Conservation (phyloP, 2,329 filamentous ascomycete genomes). For the Chlorencoelia australis region DNA sequence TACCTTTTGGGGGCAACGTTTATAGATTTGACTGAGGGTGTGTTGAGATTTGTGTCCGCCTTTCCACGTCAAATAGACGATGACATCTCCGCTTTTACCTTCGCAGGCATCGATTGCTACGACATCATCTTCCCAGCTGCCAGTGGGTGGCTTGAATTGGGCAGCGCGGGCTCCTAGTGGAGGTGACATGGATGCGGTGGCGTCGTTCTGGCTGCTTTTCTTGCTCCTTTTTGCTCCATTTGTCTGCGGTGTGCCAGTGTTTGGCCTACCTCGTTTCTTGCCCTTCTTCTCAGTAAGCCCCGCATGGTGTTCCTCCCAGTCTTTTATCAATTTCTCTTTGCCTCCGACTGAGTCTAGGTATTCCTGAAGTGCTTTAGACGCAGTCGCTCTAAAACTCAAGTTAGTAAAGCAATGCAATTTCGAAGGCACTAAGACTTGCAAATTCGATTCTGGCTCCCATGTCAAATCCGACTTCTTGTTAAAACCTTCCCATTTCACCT, state of each 20-base stretch:
- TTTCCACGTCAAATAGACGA: conserved; percentile 66
- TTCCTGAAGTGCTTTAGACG: conserved; percentile 48
- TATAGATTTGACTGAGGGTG: conserved; percentile 55
- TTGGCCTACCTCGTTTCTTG: conserved; percentile 48
- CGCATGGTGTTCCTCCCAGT: conserved; percentile 35
- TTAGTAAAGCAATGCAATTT: conserved; percentile 7
- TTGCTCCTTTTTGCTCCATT: conserved; percentile 22
- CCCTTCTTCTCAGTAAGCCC: conserved; percentile 34
- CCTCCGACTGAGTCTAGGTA: conserved; percentile 59
- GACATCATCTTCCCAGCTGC: conserved; percentile 69
- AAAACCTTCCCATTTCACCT: conserved; percentile 77
- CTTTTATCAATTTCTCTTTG: conserved; percentile 41
- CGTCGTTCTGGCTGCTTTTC: conserved; percentile 23
- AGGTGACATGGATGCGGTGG: conserved; percentile 34
- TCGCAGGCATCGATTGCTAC: conserved; percentile 62
- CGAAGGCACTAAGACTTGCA: conserved; percentile 34
- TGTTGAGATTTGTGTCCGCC: conserved; percentile 67
- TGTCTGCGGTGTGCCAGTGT: conserved; percentile 22
- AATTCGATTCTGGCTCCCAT: conserved; percentile 70
- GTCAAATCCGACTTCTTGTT: conserved; percentile 60
- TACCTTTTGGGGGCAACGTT: conserved; percentile 71
- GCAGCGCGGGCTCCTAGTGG: conserved; percentile 34
- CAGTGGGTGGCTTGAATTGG: conserved; percentile 56
- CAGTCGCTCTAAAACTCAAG: conserved; percentile 38
- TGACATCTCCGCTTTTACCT: conserved; percentile 49